These are phyloP conservation scores for Apiotrichum porosum DNA, from an alignment of 1,284 basidiomycete species.

Conservation along the genomic window DNA sequence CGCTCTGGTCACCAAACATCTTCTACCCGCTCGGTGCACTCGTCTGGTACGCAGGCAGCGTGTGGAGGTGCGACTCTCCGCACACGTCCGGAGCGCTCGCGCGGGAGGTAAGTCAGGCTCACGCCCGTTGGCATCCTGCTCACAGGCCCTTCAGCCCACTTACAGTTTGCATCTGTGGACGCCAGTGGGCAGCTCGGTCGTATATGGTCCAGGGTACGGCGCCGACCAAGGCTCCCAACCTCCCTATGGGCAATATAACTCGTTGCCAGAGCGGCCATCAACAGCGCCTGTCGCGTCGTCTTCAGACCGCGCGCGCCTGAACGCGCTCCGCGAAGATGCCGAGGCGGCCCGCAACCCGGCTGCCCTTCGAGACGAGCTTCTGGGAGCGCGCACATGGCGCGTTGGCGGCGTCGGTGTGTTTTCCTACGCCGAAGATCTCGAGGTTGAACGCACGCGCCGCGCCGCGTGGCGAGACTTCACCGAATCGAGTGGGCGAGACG, in stretches of 20 bases:
- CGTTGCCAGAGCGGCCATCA: too few relatives aligned
- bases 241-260: too few relatives aligned
- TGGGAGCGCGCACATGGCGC: slow-evolving; percentile 33
- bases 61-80: slow-evolving; percentile 35
- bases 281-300: not conserved
- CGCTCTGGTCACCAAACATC: slow-evolving; percentile 21
- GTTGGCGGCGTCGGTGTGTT: slow-evolving; percentile 38
- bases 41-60: slow-evolving; percentile 33
- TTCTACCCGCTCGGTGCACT: slow-evolving; percentile 27
- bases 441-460: slow-evolving; percentile 26
- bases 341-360: slow-evolving; percentile 2
- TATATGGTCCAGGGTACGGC: not conserved
- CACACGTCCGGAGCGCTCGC: slow-evolving; percentile 27
- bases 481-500: slow-evolving; percentile 33
- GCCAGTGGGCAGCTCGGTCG: slow-evolving; percentile 18
- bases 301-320: not conserved
- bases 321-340: slow-evolving; percentile 11
- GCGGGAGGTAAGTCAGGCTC: slow-evolving; percentile 1
- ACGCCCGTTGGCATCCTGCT: not conserved
- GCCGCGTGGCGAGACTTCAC: slow-evolving; percentile 29
- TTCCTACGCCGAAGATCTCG: slow-evolving; percentile 25
- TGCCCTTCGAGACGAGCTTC: slow-evolving; percentile 33
- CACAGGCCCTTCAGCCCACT: slow-evolving; percentile 23
- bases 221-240: too few relatives aligned
- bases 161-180: slow-evolving; percentile 38